phyloP scores from a whole-genome alignment of 305 asterid species.

The Fraxinus albicans region DNA sequence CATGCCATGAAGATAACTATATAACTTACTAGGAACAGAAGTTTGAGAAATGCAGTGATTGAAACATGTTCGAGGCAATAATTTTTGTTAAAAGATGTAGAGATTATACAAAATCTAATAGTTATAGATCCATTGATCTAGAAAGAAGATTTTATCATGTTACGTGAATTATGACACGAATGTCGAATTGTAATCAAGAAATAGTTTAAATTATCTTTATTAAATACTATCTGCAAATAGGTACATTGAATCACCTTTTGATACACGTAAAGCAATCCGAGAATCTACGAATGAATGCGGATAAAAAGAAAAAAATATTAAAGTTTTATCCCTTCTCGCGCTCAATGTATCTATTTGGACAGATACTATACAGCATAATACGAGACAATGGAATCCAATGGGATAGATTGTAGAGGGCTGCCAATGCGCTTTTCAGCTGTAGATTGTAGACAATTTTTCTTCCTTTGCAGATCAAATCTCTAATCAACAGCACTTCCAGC shows the following conservation, averaged over 20 bases:
- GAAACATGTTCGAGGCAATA: no score
- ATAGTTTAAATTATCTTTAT: neutral
- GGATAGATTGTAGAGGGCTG: neutral
- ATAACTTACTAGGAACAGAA: no score
- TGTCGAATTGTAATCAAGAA: neutral
- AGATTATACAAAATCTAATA: no score
- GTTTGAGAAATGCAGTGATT: no score
- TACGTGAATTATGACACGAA: neutral
- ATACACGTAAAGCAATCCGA: neutral
- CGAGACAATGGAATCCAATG: neutral
- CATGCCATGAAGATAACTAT: no score
- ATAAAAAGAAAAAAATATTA: neutral
- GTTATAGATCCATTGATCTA: neutral
- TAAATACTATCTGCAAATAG: neutral
- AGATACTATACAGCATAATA: no score
- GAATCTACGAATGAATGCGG: neutral
- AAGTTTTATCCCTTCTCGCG: neutral
- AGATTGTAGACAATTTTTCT: no score
- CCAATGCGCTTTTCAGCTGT: neutral
- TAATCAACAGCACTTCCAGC: no score
- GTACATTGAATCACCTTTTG: neutral
- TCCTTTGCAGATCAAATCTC: no score
- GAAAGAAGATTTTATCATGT: neutral
- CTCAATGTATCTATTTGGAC: neutral
- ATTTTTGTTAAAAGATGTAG: no score